Evolutionary conservation across 2,329 filamentous ascomycete genomes (phyloP), one percentile per base, ranked within the genome.

Genomic region (Malbranchea cinnamomea): DNA sequence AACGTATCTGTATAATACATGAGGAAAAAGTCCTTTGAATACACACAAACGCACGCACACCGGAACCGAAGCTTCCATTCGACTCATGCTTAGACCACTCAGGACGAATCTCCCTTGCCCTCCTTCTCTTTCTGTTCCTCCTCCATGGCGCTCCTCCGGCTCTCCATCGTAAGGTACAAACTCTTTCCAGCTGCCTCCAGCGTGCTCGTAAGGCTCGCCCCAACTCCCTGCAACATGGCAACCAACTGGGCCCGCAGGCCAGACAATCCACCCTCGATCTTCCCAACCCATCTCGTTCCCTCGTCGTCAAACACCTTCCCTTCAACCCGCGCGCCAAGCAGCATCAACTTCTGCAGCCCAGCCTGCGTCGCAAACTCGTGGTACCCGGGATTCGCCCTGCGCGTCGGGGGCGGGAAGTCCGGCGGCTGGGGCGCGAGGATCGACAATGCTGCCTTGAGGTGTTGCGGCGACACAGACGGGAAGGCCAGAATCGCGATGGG

Each of bases 141-240:
- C 48, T 94, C 83, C 52, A 98, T 55, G 59, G 87, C 78, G 28
- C 64, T 71, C 56, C 75, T 74, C 52, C 87, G 67, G 28, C 80
- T 73, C 63, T 95, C 87, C 46, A 98, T 62, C 8, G 87, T 82
- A 38, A 93, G 67, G 67, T 87, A 95, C 43, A 98, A 51, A 49
- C 71, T 85, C 65, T 77, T 82, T 36, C 76, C 68, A 28, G 80
- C 73, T 32, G 79, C 74, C 53, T 93, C 83, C 44, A 98, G 60
- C n/a, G 75, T 69, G 39, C 60, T 74, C 14, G 84, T 80, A 32
- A 98, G 56, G 35, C 76, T 74, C 33, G 82, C 69, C 23, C 85
- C 84, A 38, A 82, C 71, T 38, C 74, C 73, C 57, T 89, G 79
- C 52, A 98, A 65, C 59, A 92, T 70, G 38, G 63, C 62, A 31